Evolutionary conservation across 2,329 filamentous ascomycete genomes (phyloP).

Genomic region (Lasiodiplodia sp.): DNA sequence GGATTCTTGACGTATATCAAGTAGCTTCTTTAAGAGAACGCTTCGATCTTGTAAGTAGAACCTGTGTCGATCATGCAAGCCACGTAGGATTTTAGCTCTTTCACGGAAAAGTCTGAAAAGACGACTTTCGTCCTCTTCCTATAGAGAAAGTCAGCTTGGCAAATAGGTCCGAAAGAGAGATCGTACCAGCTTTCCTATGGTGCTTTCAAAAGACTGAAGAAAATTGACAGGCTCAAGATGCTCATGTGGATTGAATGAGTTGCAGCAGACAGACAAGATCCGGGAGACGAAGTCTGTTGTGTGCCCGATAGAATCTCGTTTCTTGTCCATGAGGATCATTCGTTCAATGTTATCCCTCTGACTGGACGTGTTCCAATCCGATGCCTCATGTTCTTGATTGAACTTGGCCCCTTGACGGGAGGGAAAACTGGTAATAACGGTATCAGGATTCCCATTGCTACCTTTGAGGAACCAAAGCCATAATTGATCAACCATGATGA

Average conservation of each 20-base stretch:
- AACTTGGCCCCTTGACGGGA: slow-evolving; percentile 22
- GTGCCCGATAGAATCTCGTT: slow-evolving; percentile 21
- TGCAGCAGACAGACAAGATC: slow-evolving; percentile 50
- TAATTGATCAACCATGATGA: slow-evolving; percentile 74
- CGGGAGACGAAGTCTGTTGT: slow-evolving; percentile 31
- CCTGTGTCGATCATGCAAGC: background rate
- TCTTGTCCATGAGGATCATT: slow-evolving; percentile 27
- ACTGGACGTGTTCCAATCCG: background rate
- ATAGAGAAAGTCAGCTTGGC: background rate
- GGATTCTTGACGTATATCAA: slow-evolving; percentile 68
- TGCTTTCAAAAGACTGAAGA: slow-evolving; percentile 71
- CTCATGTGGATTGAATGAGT: slow-evolving; percentile 66
- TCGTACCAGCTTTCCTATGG: slow-evolving; percentile 49
- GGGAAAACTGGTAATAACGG: slow-evolving; percentile 12
- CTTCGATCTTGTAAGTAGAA: background rate
- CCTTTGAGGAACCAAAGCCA: slow-evolving; percentile 68
- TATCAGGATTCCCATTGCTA: slow-evolving; percentile 1
- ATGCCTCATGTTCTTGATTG: background rate
- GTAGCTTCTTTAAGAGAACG: slow-evolving; percentile 62
- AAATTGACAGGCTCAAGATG: slow-evolving; percentile 45
- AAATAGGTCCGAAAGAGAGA: background rate
- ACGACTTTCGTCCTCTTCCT: slow-evolving; percentile 54
- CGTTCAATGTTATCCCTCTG: slow-evolving; percentile 27
- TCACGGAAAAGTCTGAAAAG: slow-evolving; percentile 58
- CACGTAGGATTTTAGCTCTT: background rate